phyloP scores from a whole-genome alignment of 1,284 basidiomycete genomes.

The Trametes polyzona region DNA sequence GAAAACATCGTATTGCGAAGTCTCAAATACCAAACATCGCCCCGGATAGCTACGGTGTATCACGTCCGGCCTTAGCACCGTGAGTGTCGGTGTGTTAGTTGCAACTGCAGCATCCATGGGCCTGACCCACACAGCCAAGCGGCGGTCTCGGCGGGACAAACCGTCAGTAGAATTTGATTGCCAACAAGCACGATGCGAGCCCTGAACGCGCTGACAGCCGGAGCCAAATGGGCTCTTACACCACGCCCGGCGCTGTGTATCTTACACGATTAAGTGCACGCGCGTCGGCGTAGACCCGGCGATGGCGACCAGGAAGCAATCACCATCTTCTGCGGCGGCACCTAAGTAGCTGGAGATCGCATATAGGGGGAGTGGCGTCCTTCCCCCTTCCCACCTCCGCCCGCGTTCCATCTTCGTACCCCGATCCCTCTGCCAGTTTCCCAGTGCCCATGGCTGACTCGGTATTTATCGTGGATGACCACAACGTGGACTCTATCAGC shows the following conservation, averaged over 20 bases:
- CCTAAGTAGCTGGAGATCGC: background rate
- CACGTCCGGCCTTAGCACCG: too few relatives aligned
- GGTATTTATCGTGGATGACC: slow-evolving; percentile 13
- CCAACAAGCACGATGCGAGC: background rate
- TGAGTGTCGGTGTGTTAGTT: too few relatives aligned
- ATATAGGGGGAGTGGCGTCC: background rate
- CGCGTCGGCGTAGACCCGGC: background rate
- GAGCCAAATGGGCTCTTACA: background rate
- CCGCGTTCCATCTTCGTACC: background rate
- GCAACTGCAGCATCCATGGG: too few relatives aligned
- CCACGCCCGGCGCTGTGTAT: background rate
- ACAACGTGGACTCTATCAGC: slow-evolving; percentile 5
- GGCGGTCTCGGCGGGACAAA: too few relatives aligned
- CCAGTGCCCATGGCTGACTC: slow-evolving; percentile 1
- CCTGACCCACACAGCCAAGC: too few relatives aligned
- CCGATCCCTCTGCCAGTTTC: background rate
- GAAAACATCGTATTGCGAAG: too few relatives aligned
- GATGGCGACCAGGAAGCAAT: background rate
- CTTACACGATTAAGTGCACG: background rate
- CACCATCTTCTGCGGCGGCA: background rate
- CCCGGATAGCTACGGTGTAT: too few relatives aligned
- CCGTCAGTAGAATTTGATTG: background rate
- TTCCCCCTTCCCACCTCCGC: background rate
- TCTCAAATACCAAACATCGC: too few relatives aligned
- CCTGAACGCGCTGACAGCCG: background rate